Conservation (phyloP, 495 filamentous ascomycete species). For the Neurospora terricola region DNA sequence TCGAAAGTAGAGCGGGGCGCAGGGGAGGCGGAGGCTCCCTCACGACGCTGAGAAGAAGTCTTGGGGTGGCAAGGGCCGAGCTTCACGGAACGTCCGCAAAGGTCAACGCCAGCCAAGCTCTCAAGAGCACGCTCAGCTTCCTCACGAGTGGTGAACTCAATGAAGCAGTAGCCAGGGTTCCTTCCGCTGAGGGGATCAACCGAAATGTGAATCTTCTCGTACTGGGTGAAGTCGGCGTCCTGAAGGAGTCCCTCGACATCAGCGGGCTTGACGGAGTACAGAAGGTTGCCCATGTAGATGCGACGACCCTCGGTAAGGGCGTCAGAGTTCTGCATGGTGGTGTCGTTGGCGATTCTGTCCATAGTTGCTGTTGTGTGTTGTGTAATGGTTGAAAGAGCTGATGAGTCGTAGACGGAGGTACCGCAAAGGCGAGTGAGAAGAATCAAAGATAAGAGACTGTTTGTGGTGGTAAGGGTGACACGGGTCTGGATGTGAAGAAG, state of each 20-base stretch:
- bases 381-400: neutral
- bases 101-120: constrained; percentile 39
- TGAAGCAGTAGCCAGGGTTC: constrained; percentile 65
- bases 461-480: neutral
- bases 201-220: constrained; percentile 55
- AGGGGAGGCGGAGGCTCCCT: neutral
- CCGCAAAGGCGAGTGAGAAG: neutral
- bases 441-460: neutral
- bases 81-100: constrained; percentile 49
- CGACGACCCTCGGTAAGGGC: constrained; percentile 41
- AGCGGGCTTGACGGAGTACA: constrained; percentile 50
- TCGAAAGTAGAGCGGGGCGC: constrained; percentile 15
- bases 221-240: constrained; percentile 30
- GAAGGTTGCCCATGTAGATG: constrained; percentile 60
- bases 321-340: constrained; percentile 12
- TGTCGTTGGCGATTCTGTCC: neutral
- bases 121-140: constrained; percentile 47
- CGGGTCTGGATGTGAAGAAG: neutral
- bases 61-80: constrained; percentile 50
- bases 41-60: constrained; percentile 1
- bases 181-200: constrained; percentile 56
- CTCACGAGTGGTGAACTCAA: constrained; percentile 49
- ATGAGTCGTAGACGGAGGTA: neutral
- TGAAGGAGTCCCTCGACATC: constrained; percentile 51
- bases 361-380: neutral